These are phyloP conservation scores for Grosmannia penicillata DNA, from an alignment of 2,329 filamentous ascomycete species.

Conservation along the genomic window DNA sequence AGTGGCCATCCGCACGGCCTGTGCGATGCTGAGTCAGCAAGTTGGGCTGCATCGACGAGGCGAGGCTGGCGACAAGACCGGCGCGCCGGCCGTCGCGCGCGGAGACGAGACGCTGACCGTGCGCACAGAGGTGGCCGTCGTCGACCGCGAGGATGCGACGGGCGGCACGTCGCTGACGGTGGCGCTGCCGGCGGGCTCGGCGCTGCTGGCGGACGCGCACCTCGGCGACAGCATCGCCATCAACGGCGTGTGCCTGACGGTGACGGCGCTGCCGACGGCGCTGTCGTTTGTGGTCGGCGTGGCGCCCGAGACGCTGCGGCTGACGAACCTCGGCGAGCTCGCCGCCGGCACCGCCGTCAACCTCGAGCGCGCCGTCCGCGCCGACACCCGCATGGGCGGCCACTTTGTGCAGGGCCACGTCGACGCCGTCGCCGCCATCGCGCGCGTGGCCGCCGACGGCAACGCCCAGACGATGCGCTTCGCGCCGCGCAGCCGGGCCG, in stretches of 20 bases:
- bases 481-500: conserved; percentile 44
- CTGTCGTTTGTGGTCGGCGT: conserved; percentile 73
- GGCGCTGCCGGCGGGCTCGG: conserved; percentile 46
- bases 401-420: conserved; percentile 98
- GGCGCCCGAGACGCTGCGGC: conserved; percentile 85
- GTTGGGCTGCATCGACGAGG: too few relatives aligned
- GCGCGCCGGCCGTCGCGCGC: too few relatives aligned
- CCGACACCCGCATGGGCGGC: conserved; percentile 88
- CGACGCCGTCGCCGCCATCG: conserved; percentile 70
- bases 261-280: conserved; percentile 40
- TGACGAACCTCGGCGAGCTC: conserved; percentile 82
- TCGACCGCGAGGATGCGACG: conserved; percentile 67
- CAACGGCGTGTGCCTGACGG: conserved; percentile 91
- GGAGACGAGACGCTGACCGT: conserved; percentile 13
- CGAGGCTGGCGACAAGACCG: too few relatives aligned
- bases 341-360: conserved; percentile 58
- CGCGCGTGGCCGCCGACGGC: conserved; percentile 62
- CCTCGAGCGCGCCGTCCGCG: conserved; percentile 83
- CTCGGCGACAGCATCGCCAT: conserved; percentile 88
- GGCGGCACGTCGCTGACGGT: conserved; percentile 88
- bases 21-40: conserved; percentile 10
- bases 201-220: conserved; percentile 70
- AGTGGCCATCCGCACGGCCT: conserved; percentile 18
- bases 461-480: conserved; percentile 84
- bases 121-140: conserved; percentile 59